phyloP scores from a whole-genome alignment of 208 protist species.

The Crithidia thermophila region DNA sequence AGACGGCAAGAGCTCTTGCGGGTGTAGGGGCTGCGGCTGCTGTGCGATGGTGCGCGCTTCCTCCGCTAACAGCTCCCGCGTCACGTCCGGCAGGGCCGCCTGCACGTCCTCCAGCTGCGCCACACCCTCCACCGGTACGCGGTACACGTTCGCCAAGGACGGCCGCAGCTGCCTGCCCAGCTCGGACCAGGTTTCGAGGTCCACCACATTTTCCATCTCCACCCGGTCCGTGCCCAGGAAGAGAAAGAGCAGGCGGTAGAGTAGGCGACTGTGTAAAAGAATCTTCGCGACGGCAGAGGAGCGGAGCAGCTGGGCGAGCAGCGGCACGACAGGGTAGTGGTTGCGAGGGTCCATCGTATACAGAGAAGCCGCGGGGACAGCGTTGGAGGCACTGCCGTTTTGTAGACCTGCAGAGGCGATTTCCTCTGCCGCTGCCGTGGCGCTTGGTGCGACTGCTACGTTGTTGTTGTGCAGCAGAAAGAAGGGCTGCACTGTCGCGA shows the following conservation, averaged over 20 bases:
- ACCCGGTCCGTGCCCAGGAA: slow-evolving; percentile 81
- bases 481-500: slow-evolving; percentile 40
- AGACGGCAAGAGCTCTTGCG: not conserved
- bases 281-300: slow-evolving; percentile 50
- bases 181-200: slow-evolving; percentile 46
- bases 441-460: not conserved
- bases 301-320: slow-evolving; percentile 60
- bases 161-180: slow-evolving; percentile 33
- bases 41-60: slow-evolving; percentile 15
- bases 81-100: slow-evolving; percentile 16
- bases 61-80: slow-evolving; percentile 17
- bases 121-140: slow-evolving; percentile 12
- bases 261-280: slow-evolving; percentile 43
- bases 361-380: slow-evolving; percentile 22
- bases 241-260: slow-evolving; percentile 71
- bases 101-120: slow-evolving; percentile 8
- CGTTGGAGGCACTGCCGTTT: too few relatives aligned
- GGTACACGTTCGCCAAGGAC: not conserved
- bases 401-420: not conserved
- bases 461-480: slow-evolving; percentile 33
- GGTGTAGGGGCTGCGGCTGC: not conserved
- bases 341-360: slow-evolving; percentile 47
- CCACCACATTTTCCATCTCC: slow-evolving; percentile 60
- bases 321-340: slow-evolving; percentile 45
- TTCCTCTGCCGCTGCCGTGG: not conserved